These are phyloP conservation scores for Zizania palustris DNA, from an alignment of 202 grass and related monocot genomes.

Conservation along the genomic window DNA sequence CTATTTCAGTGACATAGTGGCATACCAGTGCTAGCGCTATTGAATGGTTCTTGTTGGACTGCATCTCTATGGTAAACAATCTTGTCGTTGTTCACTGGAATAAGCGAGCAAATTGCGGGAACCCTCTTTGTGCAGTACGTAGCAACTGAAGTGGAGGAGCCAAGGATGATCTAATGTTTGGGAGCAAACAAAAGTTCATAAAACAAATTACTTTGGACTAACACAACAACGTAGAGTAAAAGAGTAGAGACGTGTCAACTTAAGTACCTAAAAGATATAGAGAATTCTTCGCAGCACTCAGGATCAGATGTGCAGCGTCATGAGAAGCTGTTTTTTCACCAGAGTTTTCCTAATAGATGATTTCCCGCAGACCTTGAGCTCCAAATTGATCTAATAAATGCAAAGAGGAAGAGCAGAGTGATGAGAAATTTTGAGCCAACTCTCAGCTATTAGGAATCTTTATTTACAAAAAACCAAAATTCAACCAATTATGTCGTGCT, in stretches of 20 bases:
- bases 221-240: slow-evolving; percentile 1
- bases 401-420: slow-evolving; percentile 9
- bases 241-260: background rate
- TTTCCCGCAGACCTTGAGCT: slow-evolving; percentile 75
- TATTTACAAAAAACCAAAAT: background rate
- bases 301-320: slow-evolving; percentile 59
- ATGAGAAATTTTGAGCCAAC: slow-evolving; percentile 21
- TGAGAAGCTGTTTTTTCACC: slow-evolving; percentile 55
- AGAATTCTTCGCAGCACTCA: slow-evolving; percentile 56
- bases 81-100: slow-evolving; percentile 81
- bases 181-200: slow-evolving; percentile 21
- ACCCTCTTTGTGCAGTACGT: slow-evolving; percentile 88
- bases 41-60: slow-evolving; percentile 12
- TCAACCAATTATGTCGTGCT: slow-evolving; percentile 10
- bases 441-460: background rate
- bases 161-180: slow-evolving; percentile 55
- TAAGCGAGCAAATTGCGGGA: slow-evolving; percentile 59
- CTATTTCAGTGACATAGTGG: background rate
- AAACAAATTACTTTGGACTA: slow-evolving; percentile 11
- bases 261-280: slow-evolving; percentile 66
- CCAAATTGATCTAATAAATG: slow-evolving; percentile 64
- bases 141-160: slow-evolving; percentile 65
- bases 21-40: slow-evolving; percentile 34
- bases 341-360: slow-evolving; percentile 62
- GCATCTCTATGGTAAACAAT: slow-evolving; percentile 60